A percentile compares a stretch with the other conserved stretches of the same genome.
Conservation (phyloP, 2,329 filamentous ascomycete genomes). For the Talaromyces islandicus region DNA sequence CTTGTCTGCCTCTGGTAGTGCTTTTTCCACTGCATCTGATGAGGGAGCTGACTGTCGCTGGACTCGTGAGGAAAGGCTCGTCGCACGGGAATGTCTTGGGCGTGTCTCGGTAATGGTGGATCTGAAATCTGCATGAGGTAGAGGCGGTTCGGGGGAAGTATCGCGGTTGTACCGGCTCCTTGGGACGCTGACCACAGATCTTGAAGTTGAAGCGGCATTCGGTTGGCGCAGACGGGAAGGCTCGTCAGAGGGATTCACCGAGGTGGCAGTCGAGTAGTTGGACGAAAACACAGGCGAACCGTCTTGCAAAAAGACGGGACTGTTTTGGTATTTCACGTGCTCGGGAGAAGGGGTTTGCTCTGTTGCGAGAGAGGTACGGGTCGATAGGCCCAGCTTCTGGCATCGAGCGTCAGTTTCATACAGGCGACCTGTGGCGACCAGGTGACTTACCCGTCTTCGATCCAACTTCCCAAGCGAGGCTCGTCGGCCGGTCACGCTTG, state of each 20-base stretch:
- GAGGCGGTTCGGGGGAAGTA: constrained; percentile 24
- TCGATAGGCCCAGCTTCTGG: constrained; percentile 11
- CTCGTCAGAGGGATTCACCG: constrained; percentile 36
- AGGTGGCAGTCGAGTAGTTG: constrained; percentile 23
- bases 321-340: constrained; percentile 19
- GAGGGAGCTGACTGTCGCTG: constrained; percentile 27
- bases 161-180: constrained; percentile 32
- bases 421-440: not conserved
- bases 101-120: constrained; percentile 29
- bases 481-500: constrained; percentile 29
- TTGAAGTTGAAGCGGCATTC: constrained; percentile 24
- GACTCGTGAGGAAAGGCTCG: constrained; percentile 24
- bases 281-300: constrained; percentile 4
- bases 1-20: constrained; percentile 27
- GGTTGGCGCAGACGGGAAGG: constrained; percentile 28
- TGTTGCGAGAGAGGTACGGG: constrained; percentile 9
- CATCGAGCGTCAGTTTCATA: not conserved
- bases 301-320: constrained; percentile 3
- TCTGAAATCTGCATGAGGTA: constrained; percentile 23
- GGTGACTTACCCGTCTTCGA: constrained; percentile 30
- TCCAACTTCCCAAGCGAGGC: constrained; percentile 33
- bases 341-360: constrained; percentile 12
- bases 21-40: constrained; percentile 30
- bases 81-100: constrained; percentile 29
- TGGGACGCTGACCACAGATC: constrained; percentile 31